phyloP scores from a whole-genome alignment of 306 rosid genomes.

The Parietaria judaica region DNA sequence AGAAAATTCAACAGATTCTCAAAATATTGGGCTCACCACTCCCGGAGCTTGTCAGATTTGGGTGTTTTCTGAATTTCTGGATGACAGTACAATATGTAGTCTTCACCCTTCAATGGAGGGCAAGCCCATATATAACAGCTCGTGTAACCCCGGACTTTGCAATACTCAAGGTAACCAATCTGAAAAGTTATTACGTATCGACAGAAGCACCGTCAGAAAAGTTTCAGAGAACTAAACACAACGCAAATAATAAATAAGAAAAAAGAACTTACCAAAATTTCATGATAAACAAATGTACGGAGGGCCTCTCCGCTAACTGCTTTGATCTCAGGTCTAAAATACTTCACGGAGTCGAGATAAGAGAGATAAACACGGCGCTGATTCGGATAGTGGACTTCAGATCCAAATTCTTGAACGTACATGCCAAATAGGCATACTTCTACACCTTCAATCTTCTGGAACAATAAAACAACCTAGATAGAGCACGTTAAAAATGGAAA shows the following conservation, averaged over 20 bases:
- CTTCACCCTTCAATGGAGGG: conserved; percentile 99
- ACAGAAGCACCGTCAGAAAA: conserved; percentile 20
- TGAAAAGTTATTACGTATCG: conserved; percentile 22
- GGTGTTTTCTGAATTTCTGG: conserved; percentile 99
- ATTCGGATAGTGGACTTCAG: conserved; percentile 82
- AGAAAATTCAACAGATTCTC: conserved; percentile 12
- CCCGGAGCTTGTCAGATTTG: conserved; percentile 96
- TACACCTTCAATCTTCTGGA: conserved; percentile 97
- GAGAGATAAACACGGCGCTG: conserved; percentile 98
- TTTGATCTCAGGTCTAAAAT: conserved; percentile 89
- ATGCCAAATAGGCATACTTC: conserved; percentile 98
- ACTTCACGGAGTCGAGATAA: conserved; percentile 94
- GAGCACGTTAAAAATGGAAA: conserved; percentile 6
- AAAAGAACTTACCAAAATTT: conserved; percentile 61
- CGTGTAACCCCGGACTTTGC: conserved; percentile 89
- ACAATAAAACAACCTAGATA: conserved; percentile 72
- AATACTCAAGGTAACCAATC: conserved; percentile 98
- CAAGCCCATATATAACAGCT: conserved; percentile 99
- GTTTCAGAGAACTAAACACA: conserved; percentile 3
- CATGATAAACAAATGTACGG: conserved; percentile 94
- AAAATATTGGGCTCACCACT: conserved; percentile 57
- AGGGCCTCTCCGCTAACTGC: conserved; percentile 93
- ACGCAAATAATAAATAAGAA: conserved; percentile 3
- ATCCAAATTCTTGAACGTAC: conserved; percentile 99
- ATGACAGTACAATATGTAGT: conserved; percentile 91